Evolutionary conservation across 139 green algal genomes (phyloP).

Genomic region (Picochlorum sp.): DNA sequence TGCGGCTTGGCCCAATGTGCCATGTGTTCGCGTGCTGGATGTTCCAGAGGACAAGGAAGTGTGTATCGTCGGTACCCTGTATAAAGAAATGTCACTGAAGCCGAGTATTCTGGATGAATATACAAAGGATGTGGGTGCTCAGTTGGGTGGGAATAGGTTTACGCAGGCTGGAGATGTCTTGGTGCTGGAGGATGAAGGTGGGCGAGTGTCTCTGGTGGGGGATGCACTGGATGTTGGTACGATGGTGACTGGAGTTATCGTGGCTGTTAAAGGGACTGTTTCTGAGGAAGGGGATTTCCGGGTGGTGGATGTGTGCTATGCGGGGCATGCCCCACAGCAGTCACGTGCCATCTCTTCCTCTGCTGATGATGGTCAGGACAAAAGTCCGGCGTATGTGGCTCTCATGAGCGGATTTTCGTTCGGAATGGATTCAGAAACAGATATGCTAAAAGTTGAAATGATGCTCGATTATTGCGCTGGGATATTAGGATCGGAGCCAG

Average conservation of each 20-base stretch:
- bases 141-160: slow-evolving; percentile 41
- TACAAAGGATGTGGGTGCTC: slow-evolving; percentile 30
- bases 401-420: slow-evolving; percentile 83
- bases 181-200: slow-evolving; percentile 90
- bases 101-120: slow-evolving; percentile 96
- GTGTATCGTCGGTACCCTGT: slow-evolving; percentile 82
- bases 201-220: slow-evolving; percentile 64
- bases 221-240: slow-evolving; percentile 31
- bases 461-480: slow-evolving; percentile 79
- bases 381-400: slow-evolving; percentile 55
- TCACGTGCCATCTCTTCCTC: slow-evolving; percentile 7
- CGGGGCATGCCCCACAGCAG: slow-evolving; percentile 34
- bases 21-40: slow-evolving; percentile 66
- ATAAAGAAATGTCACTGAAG: slow-evolving; percentile 96
- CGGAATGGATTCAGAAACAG: slow-evolving; percentile 33
- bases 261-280: slow-evolving; percentile 63
- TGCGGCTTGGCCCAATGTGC: slow-evolving; percentile 58
- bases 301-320: slow-evolving; percentile 39
- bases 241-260: slow-evolving; percentile 75
- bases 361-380: slow-evolving; percentile 30
- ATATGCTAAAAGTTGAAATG: slow-evolving; percentile 43
- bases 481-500: slow-evolving; percentile 52
- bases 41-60: slow-evolving; percentile 67
- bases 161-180: slow-evolving; percentile 66
- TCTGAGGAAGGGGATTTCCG: slow-evolving; percentile 61